Percentiles rank a stretch among this genome's conserved stretches.
phyloP scores from a whole-genome alignment of 2,329 filamentous ascomycete genomes.

The Xylaria sp. region DNA sequence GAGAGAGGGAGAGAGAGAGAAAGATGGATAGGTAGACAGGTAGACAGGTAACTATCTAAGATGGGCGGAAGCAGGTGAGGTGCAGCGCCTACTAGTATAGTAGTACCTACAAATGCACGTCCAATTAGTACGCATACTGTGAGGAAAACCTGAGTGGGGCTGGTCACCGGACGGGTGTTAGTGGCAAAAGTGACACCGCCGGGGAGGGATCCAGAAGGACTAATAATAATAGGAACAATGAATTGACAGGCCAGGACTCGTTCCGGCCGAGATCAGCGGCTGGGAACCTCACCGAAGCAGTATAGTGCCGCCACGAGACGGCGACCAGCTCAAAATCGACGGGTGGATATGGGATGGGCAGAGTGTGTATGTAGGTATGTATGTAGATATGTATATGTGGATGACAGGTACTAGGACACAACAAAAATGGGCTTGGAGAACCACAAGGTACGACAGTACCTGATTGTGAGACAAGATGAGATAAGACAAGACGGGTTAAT shows the following conservation, averaged over 20 bases:
- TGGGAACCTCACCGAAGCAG: slow-evolving; percentile 40
- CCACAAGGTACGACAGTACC: neutral
- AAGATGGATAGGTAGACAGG: slow-evolving; percentile 7
- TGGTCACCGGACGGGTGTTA: slow-evolving; percentile 44
- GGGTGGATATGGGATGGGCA: slow-evolving; percentile 25
- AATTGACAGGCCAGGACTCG: slow-evolving; percentile 42
- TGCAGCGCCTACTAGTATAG: slow-evolving; percentile 8
- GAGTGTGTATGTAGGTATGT: neutral
- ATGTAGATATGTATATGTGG: slow-evolving; percentile 9
- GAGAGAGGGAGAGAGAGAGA: slow-evolving; percentile 10
- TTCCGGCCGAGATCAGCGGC: slow-evolving; percentile 43
- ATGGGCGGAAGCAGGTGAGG: slow-evolving; percentile 28
- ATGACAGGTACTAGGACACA: slow-evolving; percentile 16
- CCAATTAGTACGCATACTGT: slow-evolving; percentile 37
- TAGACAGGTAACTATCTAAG: slow-evolving; percentile 11
- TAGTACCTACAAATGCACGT: slow-evolving; percentile 23
- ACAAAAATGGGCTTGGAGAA: neutral
- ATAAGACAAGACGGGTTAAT: neutral
- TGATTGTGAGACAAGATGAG: neutral
- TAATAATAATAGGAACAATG: slow-evolving; percentile 38
- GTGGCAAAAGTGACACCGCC: slow-evolving; percentile 43
- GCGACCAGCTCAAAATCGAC: slow-evolving; percentile 33
- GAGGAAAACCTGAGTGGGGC: slow-evolving; percentile 40
- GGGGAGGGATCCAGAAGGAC: slow-evolving; percentile 35
- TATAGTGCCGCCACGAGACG: slow-evolving; percentile 39